Conservation (phyloP, 345 rosid genomes). For the Melaleuca alternifolia region DNA sequence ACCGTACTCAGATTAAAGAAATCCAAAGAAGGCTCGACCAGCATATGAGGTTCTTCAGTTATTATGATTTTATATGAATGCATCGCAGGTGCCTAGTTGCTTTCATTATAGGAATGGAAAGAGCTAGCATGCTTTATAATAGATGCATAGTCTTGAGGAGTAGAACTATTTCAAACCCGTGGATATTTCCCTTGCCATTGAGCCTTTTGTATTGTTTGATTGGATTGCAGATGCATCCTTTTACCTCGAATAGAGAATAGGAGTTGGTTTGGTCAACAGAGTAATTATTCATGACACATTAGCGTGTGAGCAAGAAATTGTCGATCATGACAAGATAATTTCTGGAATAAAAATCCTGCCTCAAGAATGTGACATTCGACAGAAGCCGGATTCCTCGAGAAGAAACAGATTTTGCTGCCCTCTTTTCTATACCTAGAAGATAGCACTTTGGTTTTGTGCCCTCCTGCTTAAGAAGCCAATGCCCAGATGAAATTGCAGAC, state of each 20-base stretch:
- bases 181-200: background rate
- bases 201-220: background rate
- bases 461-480: background rate
- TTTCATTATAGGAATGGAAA: background rate
- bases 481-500: background rate
- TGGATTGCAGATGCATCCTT: background rate
- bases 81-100: background rate
- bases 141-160: background rate
- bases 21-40: background rate
- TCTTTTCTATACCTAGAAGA: background rate
- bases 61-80: background rate
- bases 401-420: background rate
- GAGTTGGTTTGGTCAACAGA: background rate
- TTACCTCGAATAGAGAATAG: background rate
- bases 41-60: background rate
- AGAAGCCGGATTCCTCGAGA: background rate
- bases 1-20: constrained; percentile 41
- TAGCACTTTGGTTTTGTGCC: background rate
- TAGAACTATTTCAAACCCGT: background rate
- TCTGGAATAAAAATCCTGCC: background rate
- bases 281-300: background rate
- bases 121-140: background rate
- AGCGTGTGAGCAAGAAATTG: background rate
- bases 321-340: background rate
- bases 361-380: background rate